Base-by-base conservation (phyloP, 306 rosid genomes). In the Amphicarpaea edgeworthii region DNA sequence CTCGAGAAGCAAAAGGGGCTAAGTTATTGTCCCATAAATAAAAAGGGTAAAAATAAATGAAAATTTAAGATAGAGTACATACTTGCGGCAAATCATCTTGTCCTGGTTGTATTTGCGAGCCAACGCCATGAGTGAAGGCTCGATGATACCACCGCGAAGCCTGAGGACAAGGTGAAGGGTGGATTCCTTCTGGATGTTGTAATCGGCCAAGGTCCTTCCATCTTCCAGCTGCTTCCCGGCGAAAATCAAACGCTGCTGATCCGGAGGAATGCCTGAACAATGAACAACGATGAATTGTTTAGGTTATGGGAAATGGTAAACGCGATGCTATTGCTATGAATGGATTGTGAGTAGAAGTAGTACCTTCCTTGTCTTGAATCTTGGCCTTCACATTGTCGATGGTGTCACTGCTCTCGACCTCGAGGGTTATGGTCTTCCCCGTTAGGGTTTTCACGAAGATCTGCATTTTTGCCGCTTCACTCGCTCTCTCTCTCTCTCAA, bases 311-410 rank as follows among this genome's bases (percentile, higher is more conserved):
- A 37, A 37, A 38, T 63, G 49, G 0, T 9, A 30, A 37, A 17
- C 16, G 9, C 1, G 4, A 32, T 32, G 19, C 8, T 1, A 62
- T 47, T 32, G 19, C 8, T 1, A 62, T 47, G 8, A 17, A 37
- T 37, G 8, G 47, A 15, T n/a, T 11, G 23, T 10, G 15, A 10
- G 9, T 10, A 14, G 0, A 0, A 0, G n/a, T 9, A 17, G 23
- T 5, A 90, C 96, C 97, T 89, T 90, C 98, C 72, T 93, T 93
- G 82, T 93, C 98, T 77, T 93, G 98, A 61, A 93, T 90, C 84
- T 93, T 93, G 1, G 96, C 85, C 50, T 93, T 87, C 69, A 90
- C 96, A 91, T 91, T 88, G 88, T 94, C 94, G 42, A 93, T 90
- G n/a, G 94, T 86, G 78, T 93, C 92, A 69, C 96, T 89, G 81